Evolutionary conservation across 768 basidiomycete genomes (phyloP).

Genomic region (Sarcodon aspratus): DNA sequence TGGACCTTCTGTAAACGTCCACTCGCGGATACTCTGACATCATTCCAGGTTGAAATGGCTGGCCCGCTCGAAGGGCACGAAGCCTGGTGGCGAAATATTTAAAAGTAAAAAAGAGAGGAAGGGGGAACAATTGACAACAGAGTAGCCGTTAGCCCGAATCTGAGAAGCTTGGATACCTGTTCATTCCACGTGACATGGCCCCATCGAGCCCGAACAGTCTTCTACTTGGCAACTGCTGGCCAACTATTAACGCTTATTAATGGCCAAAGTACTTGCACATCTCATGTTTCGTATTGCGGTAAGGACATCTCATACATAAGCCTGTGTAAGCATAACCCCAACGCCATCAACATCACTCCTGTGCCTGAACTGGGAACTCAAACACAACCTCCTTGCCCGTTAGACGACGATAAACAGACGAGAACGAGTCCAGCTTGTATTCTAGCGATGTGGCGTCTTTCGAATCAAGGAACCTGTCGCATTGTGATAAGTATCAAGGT

Average conservation of each 20-base stretch:
- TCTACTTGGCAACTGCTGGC: background rate
- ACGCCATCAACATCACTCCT: conserved; percentile 38
- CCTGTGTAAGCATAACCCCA: conserved; percentile 7
- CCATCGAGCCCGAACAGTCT: background rate
- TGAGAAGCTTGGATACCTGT: background rate
- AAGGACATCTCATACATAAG: conserved; percentile 18
- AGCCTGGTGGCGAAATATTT: conserved; percentile 28
- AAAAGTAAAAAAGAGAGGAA: conserved; percentile 18
- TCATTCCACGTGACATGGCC: background rate
- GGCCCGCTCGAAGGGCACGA: conserved; percentile 29
- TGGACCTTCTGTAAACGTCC: conserved; percentile 56
- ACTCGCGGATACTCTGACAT: conserved; percentile 51
- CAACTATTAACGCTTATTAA: background rate
- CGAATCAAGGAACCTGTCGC: conserved; percentile 81
- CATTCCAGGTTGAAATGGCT: conserved; percentile 12
- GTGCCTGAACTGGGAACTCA: conserved; percentile 75
- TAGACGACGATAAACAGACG: conserved; percentile 88
- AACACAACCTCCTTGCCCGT: conserved; percentile 97
- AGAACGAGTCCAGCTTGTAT: conserved; percentile 99
- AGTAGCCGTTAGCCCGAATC: conserved; percentile 4
- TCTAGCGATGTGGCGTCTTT: conserved; percentile 97
- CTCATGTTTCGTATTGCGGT: conserved; percentile 20
- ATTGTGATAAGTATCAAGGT: conserved; percentile 5
- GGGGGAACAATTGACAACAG: conserved; percentile 2
- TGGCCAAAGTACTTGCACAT: conserved; percentile 20